A percentile compares a stretch with the other conserved stretches of the same genome.
Evolutionary conservation across 768 basidiomycete genomes (phyloP).

Genomic region (Gloeopeniophorella convolvens): DNA sequence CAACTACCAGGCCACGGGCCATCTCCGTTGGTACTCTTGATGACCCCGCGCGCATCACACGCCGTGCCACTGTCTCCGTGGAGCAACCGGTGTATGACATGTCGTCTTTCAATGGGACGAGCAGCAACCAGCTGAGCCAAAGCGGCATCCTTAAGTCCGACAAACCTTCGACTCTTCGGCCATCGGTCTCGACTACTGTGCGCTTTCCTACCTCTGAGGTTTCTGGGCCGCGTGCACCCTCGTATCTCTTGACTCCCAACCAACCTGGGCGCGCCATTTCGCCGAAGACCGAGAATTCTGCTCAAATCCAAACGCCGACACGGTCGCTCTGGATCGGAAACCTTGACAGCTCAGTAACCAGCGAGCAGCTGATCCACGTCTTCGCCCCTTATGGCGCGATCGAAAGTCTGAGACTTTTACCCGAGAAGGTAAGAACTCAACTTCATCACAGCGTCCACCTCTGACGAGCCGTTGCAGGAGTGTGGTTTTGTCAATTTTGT

Average conservation of each 20-base stretch:
- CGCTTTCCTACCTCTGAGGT: slow-evolving; percentile 21
- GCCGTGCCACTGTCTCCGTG: slow-evolving; percentile 44
- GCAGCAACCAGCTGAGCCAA: slow-evolving; percentile 29
- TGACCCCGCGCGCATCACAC: slow-evolving; percentile 68
- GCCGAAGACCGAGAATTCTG: slow-evolving; percentile 70
- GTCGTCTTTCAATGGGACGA: slow-evolving; percentile 39
- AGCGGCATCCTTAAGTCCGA: slow-evolving; percentile 32
- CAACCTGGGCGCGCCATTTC: slow-evolving; percentile 72
- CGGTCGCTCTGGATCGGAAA: slow-evolving; percentile 99
- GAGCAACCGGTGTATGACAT: slow-evolving; percentile 36
- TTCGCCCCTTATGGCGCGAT: slow-evolving; percentile 97
- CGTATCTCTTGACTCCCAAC: slow-evolving; percentile 62
- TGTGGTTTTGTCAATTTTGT: slow-evolving; percentile 99
- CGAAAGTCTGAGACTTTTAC: slow-evolving; percentile 88
- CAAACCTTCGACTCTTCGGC: slow-evolving; percentile 11
- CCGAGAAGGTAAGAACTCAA: slow-evolving; percentile 79
- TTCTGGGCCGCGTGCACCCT: slow-evolving; percentile 38
- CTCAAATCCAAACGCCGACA: slow-evolving; percentile 87
- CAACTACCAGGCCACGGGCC: slow-evolving; percentile 57
- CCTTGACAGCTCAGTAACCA: slow-evolving; percentile 88
- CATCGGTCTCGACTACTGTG: slow-evolving; percentile 17
- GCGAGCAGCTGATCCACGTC: slow-evolving; percentile 90
- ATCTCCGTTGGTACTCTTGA: slow-evolving; percentile 87
- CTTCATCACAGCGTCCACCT: not conserved
- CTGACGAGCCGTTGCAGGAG: slow-evolving; percentile 48